Base-by-base conservation (phyloP, 2,329 filamentous ascomycete genomes). In the Blumeria hordei region DNA sequence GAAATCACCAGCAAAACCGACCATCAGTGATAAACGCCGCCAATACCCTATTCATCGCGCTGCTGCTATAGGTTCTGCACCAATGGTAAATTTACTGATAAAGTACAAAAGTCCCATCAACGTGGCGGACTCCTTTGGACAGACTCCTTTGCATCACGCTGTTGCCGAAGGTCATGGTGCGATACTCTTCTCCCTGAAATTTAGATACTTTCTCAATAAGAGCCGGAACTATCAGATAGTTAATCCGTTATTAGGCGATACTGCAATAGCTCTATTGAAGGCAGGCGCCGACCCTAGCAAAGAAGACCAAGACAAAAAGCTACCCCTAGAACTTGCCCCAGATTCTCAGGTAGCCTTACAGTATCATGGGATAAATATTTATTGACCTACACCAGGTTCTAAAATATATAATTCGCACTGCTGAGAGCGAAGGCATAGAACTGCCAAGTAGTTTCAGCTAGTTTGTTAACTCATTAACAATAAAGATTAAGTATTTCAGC, bases 11-110 rank as follows among this genome's bases (percentile, higher is more conserved):
- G 90, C 87, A 11, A 87, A 82, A 4, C 78, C 88, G 1, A 74
- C 90, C 32, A 74, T 88, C 2, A 85, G 85, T 59, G 92, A 98
- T 66, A 84, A 78, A 63, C 77, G 88, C 34, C 85, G 86, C n/a
- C 90, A 95, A 65, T 79, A 95, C 56, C 77, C 93, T 6, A 75
- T 98, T 32, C 93, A 98, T 68, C 80, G 92, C 16, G 92, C 92
- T 3, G 90, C 92, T 0, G 90, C 92, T 2, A 78, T 88, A 3
- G 93, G 93, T 6, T 90, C 83, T 3, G 77, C 83, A n/a, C 88
- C 90, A 5, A 87, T 98, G 70, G 74, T 94, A 51, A 83, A 80
- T 62, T 69, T 94, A 39, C 70, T 98, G 12, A 70, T 95, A 14
- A 78, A 85, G 62, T 77, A 85, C 61, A 74, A 73, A 60, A 94